phyloP scores from a whole-genome alignment of 768 basidiomycete genomes.

The Phallus indusiatus region DNA sequence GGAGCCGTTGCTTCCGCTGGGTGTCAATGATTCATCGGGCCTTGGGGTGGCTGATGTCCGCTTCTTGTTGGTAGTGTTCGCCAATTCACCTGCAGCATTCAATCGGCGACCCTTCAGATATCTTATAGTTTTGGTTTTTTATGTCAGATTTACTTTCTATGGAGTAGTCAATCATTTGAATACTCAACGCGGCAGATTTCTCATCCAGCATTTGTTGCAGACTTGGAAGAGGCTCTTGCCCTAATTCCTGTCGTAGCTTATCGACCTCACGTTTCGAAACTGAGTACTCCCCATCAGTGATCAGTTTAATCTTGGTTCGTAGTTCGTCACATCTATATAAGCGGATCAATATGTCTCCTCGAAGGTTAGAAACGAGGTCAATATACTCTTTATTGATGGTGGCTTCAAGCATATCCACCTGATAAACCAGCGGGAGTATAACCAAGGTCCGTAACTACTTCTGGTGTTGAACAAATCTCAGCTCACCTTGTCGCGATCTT shows the following conservation, averaged over 20 bases:
- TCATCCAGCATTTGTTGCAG: conserved; percentile 70
- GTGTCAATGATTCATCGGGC: conserved; percentile 17
- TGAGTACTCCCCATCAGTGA: conserved; percentile 72
- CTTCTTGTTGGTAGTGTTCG: conserved; percentile 15
- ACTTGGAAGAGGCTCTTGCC: conserved; percentile 62
- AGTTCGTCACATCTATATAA: conserved; percentile 51
- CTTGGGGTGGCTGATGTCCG: conserved; percentile 20
- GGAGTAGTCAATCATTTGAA: background rate
- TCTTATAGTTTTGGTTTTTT: conserved; percentile 23
- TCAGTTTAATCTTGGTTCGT: conserved; percentile 49
- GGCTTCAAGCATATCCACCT: conserved; percentile 61
- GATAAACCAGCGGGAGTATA: background rate
- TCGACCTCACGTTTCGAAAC: conserved; percentile 71
- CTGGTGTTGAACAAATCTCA: background rate
- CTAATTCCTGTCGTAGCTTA: conserved; percentile 62
- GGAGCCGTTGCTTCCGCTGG: background rate
- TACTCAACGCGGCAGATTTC: conserved; percentile 42
- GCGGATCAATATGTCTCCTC: background rate
- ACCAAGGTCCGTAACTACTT: conserved; percentile 7
- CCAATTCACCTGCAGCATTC: conserved; percentile 28
- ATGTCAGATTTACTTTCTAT: conserved; percentile 3
- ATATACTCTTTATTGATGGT: conserved; percentile 62
- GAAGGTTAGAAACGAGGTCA: background rate
- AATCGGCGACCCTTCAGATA: conserved; percentile 56
- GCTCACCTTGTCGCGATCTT: conserved; percentile 65